Evolutionary conservation across 2,329 filamentous ascomycete genomes (phyloP), one percentile per base, ranked within the genome.

Genomic region (Amauroascus verrucosus): DNA sequence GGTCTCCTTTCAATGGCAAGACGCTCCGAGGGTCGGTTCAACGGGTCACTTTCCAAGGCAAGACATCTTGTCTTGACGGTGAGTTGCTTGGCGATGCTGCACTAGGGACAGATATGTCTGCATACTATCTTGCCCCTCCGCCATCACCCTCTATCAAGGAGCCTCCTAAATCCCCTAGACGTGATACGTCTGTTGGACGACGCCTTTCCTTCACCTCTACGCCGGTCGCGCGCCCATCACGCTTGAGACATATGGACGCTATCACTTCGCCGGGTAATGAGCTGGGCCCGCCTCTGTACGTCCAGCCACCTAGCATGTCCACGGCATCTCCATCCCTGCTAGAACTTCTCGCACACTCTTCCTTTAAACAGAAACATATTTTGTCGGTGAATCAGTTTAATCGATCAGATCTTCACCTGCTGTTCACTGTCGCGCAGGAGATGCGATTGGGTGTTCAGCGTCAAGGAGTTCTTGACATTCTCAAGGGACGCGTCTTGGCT

Each of bases 381-480:
- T 76, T 96, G 46, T 96, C 91, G 0, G 93, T 98, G 60, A 86
- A 86, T 66, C 86, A 95, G 67, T 95, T 96, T 75, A 84, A 77
- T 47, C 85, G 90, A 45, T 79, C 86, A 16, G 91, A 98, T 64
- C 78, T 98, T 48, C 93, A 97, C 70, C 74, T 94, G 57, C 81
- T 98, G 47, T 97, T 98, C 77, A 95, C 91, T 6, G 86, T 98
- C 48, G 93, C 93, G 1, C 88, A 95, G 69, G 93, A 98, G 74
- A 97, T 98, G 90, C 86, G 91, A 28, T 80, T 95, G 16, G 90
- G 89, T 51, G 93, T 96, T 28, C 88, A 97, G 73, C 85, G 90
- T 48, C 85, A 95, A 63, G 93, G 93, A 56, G 86, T 93, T 28
- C 77, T 98, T 48, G 85, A 93, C 64, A 78, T 95, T 54, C 81